A percentile compares a stretch with the other conserved stretches of the same genome.
phyloP scores from a whole-genome alignment of 495 filamentous ascomycete species.

The Penicillium pulvis region DNA sequence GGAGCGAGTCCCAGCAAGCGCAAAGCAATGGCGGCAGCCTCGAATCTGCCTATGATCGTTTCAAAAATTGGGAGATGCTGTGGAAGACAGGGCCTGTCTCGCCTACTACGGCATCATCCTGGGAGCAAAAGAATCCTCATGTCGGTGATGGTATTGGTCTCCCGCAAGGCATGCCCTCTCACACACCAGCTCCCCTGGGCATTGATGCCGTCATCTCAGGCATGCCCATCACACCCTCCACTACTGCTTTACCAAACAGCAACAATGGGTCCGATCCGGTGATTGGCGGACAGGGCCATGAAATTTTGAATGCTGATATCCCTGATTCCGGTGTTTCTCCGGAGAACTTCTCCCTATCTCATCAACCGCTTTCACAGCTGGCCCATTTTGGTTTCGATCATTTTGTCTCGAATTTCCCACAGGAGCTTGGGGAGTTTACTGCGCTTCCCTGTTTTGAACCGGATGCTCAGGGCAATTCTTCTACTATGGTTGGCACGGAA shows the following conservation, averaged over 20 bases:
- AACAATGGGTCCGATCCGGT: slow-evolving; percentile 17
- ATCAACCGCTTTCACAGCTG: slow-evolving; percentile 37
- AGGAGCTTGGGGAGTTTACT: slow-evolving; percentile 50
- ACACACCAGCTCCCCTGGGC: slow-evolving; percentile 12
- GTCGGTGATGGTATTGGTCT: slow-evolving; percentile 24
- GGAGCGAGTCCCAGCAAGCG: slow-evolving; percentile 40
- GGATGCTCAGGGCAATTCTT: slow-evolving; percentile 33
- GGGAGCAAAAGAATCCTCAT: slow-evolving; percentile 23
- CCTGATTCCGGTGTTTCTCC: slow-evolving; percentile 28
- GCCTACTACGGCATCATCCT: slow-evolving; percentile 27
- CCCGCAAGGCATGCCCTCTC: slow-evolving; percentile 16
- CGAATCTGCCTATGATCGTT: slow-evolving; percentile 52
- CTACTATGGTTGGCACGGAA: slow-evolving; percentile 22
- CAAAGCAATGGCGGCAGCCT: slow-evolving; percentile 30
- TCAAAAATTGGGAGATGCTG: slow-evolving; percentile 56
- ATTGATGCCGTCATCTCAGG: slow-evolving; percentile 14
- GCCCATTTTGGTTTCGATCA: slow-evolving; percentile 47
- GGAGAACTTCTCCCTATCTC: slow-evolving; percentile 35
- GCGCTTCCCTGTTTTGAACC: slow-evolving; percentile 51
- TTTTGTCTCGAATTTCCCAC: slow-evolving; percentile 50
- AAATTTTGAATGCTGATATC: slow-evolving; percentile 26
- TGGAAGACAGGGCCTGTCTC: slow-evolving; percentile 53
- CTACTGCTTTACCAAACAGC: slow-evolving; percentile 12
- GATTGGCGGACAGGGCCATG: slow-evolving; percentile 14
- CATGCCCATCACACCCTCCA: slow-evolving; percentile 22